Evolutionary conservation across 2,329 filamentous ascomycete species (phyloP), one percentile per base, ranked within the genome.

Genomic region (Ascochyta koolunga): DNA sequence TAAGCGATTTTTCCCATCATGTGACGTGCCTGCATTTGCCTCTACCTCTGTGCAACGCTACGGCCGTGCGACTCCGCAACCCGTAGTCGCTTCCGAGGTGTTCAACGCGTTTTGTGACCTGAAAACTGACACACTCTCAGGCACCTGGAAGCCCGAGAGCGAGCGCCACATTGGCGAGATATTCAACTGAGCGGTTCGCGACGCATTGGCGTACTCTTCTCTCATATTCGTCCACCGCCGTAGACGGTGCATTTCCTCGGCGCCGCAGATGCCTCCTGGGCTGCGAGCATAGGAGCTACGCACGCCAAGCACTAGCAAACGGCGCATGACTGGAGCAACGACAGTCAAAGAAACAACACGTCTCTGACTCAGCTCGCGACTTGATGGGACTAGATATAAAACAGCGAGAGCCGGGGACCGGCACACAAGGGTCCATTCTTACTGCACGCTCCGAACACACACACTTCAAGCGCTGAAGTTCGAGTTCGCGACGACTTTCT

Each of bases 1-100:
- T 96, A 79, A 63, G 83, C 74, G 8, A 27, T 6, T 7, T 25
- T 38, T 22, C 42, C 29, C 29, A 8, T 24, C 22, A 44, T 38
- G 43, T 45, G 27, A 40, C 45, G 29, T 48, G 42, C 38, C 33
- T 47, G 44, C 50, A 29, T 47, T 50, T n/a, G 39, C n/a, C n/a
- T n/a, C n/a, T 16, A 8, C 3, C 22, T 24, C 22, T 24, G 22
- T 24, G 32, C 35, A 32, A 33, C 15, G 8, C 13, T 33, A 25
- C 40, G 46, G 18, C 36, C 9, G 43, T 49, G 37, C 50, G 18
- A 50, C 50, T 32, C 10, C n/a, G 22, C 18, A 13, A 16, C 27
- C 27, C 16, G 24, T 10, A 18, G 33, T 15, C 29, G 15, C 31
- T 35, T 42, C 0, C 44, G 63, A 37, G 53, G 52, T 47, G 8